These are phyloP conservation scores for Colletotrichum incanum DNA, from an alignment of 2,329 filamentous ascomycete species.

Conservation along the genomic window DNA sequence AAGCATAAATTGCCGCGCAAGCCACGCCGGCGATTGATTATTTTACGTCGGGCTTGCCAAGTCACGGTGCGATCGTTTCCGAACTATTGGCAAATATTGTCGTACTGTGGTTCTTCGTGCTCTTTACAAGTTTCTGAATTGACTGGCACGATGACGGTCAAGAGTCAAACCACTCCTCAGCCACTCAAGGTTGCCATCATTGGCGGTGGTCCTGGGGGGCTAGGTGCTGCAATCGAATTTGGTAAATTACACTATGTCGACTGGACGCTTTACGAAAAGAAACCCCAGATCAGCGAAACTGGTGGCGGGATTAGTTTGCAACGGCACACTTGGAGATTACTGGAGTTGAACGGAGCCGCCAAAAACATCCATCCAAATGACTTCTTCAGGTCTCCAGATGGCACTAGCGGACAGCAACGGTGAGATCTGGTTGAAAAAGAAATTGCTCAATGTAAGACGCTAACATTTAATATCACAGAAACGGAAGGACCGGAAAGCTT, in stretches of 20 bases:
- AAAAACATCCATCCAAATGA: slow-evolving; percentile 51
- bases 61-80: neutral
- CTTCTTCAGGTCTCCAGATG: slow-evolving; percentile 49
- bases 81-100: too few relatives aligned
- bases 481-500: slow-evolving; percentile 52
- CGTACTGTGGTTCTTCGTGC: neutral
- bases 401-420: slow-evolving; percentile 48
- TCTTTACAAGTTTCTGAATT: neutral
- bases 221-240: slow-evolving; percentile 53
- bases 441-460: neutral
- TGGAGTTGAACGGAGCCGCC: slow-evolving; percentile 52
- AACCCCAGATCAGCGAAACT: slow-evolving; percentile 54
- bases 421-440: neutral
- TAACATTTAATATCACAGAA: slow-evolving; percentile 43
- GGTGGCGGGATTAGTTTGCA: slow-evolving; percentile 57
- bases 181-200: slow-evolving; percentile 47
- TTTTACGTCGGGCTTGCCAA: neutral
- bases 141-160: neutral
- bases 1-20: slow-evolving; percentile 33
- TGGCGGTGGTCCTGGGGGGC: slow-evolving; percentile 47
- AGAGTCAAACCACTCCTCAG: neutral
- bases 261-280: slow-evolving; percentile 55
- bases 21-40: neutral
- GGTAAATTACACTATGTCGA: slow-evolving; percentile 50
- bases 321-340: slow-evolving; percentile 54